phyloP scores from a whole-genome alignment of 75 land plant species.

The Pseudotsuga menziesii region DNA sequence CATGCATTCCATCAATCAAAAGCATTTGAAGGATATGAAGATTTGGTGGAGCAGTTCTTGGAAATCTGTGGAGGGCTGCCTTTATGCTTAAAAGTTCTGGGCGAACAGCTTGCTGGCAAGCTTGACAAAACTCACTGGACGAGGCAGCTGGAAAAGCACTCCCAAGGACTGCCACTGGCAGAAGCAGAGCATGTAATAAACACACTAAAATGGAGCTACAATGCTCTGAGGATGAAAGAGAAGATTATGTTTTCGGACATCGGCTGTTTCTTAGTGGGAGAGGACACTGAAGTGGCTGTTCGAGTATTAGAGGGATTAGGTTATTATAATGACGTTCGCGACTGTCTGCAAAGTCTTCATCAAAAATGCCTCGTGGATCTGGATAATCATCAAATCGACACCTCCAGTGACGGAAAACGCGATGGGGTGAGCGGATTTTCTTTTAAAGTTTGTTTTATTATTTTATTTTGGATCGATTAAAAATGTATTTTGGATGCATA shows the following conservation, averaged over 20 bases:
- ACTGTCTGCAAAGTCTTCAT: not conserved
- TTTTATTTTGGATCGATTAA: not conserved
- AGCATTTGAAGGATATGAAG: not conserved
- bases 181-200: not conserved
- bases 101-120: not conserved
- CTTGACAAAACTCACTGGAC: not conserved
- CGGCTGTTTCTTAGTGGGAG: not conserved
- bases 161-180: no score
- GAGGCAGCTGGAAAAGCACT: not conserved
- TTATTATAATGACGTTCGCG: not conserved
- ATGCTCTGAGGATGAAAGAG: not conserved
- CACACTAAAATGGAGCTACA: not conserved
- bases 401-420: no score
- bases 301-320: not conserved
- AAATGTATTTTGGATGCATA: no score
- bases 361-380: not conserved
- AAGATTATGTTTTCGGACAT: not conserved
- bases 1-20: not conserved
- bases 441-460: no score
- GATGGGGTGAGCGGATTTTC: not conserved
- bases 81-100: not conserved
- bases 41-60: not conserved
- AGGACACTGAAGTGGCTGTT: not conserved
- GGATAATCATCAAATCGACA: no score
- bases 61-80: not conserved